These are phyloP conservation scores for Hyphodiscus hymeniophilus DNA, from an alignment of 495 filamentous ascomycete genomes.

Conservation along the genomic window DNA sequence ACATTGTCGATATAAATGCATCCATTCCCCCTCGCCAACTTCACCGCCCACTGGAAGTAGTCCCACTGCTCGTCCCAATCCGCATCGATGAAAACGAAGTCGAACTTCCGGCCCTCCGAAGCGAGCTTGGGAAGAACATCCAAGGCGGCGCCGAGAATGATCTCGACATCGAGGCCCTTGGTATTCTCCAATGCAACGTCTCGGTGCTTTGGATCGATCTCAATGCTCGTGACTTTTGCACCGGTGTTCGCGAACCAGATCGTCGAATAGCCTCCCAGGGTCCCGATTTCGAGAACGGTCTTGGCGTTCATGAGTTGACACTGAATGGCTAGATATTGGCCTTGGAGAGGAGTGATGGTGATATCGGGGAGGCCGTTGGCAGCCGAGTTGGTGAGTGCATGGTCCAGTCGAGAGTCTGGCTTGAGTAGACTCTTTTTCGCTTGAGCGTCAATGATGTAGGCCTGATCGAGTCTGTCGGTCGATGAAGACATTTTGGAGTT, in stretches of 20 bases:
- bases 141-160: constrained; percentile 36
- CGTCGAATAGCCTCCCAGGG: constrained; percentile 41
- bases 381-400: constrained; percentile 14
- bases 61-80: constrained; percentile 38
- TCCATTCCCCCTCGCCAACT: constrained; percentile 27
- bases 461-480: constrained; percentile 3
- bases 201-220: constrained; percentile 30
- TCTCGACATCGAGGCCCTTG: constrained; percentile 30
- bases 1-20: constrained; percentile 42
- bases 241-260: constrained; percentile 41
- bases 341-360: constrained; percentile 27
- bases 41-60: constrained; percentile 39
- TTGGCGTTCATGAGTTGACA: constrained; percentile 27
- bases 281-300: constrained; percentile 42
- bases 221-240: constrained; percentile 38
- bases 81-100: constrained; percentile 46
- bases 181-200: constrained; percentile 38
- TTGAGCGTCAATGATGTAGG: constrained; percentile 5
- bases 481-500: too few relatives aligned
- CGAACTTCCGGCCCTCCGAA: constrained; percentile 34
- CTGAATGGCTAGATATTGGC: constrained; percentile 33
- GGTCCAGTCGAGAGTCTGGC: constrained; percentile 13
- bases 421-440: constrained; percentile 3
- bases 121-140: constrained; percentile 35
- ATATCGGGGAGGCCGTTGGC: constrained; percentile 23